Conservation (phyloP, 2,329 filamentous ascomycete genomes). For the Monosporascus cannonballus region DNA sequence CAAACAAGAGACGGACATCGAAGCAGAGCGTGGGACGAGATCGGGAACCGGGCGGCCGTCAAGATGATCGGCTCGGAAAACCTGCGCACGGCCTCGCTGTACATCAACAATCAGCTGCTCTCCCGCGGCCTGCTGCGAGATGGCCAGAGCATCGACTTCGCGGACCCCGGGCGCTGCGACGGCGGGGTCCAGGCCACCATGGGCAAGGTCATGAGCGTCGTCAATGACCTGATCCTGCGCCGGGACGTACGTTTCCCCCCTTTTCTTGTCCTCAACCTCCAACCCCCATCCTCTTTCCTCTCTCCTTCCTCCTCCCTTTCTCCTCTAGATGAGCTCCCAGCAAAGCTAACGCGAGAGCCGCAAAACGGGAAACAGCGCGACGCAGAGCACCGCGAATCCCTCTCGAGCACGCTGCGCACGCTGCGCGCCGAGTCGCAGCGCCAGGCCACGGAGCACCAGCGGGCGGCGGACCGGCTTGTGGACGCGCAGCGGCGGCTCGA, state of each 20-base stretch:
- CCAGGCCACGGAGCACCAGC: conserved; percentile 62
- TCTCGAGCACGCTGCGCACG: conserved; percentile 71
- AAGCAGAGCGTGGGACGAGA: background rate
- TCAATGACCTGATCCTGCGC: conserved; percentile 87
- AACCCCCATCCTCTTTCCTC: background rate
- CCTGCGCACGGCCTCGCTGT: conserved; percentile 60
- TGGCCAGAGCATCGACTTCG: conserved; percentile 77
- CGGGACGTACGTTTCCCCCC: conserved; percentile 66
- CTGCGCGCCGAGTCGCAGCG: conserved; percentile 71
- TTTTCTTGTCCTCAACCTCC: background rate
- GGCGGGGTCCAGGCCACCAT: conserved; percentile 60
- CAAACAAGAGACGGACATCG: too few species aligned
- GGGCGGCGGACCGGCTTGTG: conserved; percentile 46
- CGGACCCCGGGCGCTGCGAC: conserved; percentile 58
- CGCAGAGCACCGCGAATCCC: conserved; percentile 77
- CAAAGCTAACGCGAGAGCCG: background rate
- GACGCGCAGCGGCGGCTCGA: conserved; percentile 52
- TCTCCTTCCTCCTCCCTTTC: background rate
- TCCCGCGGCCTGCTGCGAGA: conserved; percentile 60
- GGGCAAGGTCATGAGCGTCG: conserved; percentile 81
- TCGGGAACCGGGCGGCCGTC: background rate
- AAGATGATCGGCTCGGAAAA: conserved; percentile 50
- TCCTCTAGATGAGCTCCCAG: background rate
- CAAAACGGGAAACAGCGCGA: conserved; percentile 57
- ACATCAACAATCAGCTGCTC: conserved; percentile 67